Evolutionary conservation across 1,284 basidiomycete genomes (phyloP).

Genomic region (Apiotrichum akiyoshidainum): DNA sequence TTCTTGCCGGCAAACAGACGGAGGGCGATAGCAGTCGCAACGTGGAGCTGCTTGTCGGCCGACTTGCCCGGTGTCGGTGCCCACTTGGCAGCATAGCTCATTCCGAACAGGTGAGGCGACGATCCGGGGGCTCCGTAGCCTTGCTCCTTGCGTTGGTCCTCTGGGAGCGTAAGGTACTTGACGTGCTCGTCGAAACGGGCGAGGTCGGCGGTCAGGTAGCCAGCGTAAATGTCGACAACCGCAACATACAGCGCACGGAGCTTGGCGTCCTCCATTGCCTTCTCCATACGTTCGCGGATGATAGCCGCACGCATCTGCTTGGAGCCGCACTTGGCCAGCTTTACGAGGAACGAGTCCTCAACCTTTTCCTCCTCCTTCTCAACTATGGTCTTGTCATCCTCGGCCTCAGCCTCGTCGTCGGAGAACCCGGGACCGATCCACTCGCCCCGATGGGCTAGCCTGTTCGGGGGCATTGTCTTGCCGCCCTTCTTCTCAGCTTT

Average conservation of each 20-base stretch:
- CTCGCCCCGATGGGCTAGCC: no score
- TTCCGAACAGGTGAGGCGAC: constrained; percentile 49
- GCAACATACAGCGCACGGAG: constrained; percentile 63
- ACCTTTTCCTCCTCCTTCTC: constrained; percentile 7
- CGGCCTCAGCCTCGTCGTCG: no score
- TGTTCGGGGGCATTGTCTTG: no score
- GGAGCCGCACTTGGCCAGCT: not conserved
- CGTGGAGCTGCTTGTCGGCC: constrained; percentile 63
- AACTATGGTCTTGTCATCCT: constrained; percentile 8
- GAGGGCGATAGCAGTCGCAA: constrained; percentile 61
- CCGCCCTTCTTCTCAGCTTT: no score
- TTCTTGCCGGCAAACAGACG: constrained; percentile 52
- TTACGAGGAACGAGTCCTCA: no score
- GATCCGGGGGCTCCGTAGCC: constrained; percentile 16
- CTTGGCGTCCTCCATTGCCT: constrained; percentile 54
- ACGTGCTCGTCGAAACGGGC: constrained; percentile 40
- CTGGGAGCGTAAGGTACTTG: constrained; percentile 24
- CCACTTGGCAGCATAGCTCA: constrained; percentile 66
- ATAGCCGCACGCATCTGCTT: constrained; percentile 34
- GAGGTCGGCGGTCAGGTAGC: constrained; percentile 57
- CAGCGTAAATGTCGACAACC: constrained; percentile 61
- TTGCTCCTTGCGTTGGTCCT: constrained; percentile 32
- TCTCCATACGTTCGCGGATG: constrained; percentile 43
- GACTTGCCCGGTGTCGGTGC: constrained; percentile 60
- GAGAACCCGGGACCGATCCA: no score